phyloP scores from a whole-genome alignment of 2,329 filamentous ascomycete genomes.

The Colletotrichum musae region DNA sequence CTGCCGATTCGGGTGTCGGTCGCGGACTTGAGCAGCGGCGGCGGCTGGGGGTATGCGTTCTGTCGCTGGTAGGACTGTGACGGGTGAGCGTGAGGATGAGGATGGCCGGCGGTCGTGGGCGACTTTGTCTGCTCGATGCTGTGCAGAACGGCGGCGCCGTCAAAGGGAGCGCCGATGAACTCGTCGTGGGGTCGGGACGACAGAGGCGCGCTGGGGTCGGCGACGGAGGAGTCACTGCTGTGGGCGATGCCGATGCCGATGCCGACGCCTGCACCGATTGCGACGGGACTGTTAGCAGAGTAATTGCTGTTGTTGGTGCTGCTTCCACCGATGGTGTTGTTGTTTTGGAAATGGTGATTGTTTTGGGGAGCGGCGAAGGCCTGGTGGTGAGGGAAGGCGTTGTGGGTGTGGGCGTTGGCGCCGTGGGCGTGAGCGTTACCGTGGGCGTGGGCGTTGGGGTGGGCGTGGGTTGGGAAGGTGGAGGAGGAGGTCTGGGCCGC shows the following conservation, averaged over 20 bases:
- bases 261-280: constrained; percentile 42
- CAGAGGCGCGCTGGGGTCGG: constrained; percentile 53
- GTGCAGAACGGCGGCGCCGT: constrained; percentile 73
- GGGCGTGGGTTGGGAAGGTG: constrained; percentile 17
- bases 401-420: constrained; percentile 36
- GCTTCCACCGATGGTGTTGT: constrained; percentile 36
- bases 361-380: constrained; percentile 28
- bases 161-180: constrained; percentile 75
- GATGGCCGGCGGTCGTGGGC: constrained; percentile 44
- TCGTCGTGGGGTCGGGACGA: constrained; percentile 63
- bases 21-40: constrained; percentile 63
- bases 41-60: constrained; percentile 43
- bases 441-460: constrained; percentile 15
- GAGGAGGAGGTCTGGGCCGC: constrained; percentile 27
- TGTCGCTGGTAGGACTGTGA: constrained; percentile 47
- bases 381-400: constrained; percentile 78
- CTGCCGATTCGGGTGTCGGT: constrained; percentile 68
- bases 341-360: constrained; percentile 28
- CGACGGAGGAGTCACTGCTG: constrained; percentile 49
- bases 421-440: constrained; percentile 19
- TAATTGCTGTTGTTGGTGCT: constrained; percentile 43
- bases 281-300: constrained; percentile 37
- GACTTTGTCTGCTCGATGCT: constrained; percentile 70
- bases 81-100: constrained; percentile 35
- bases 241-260: constrained; percentile 32